Evolutionary conservation across 2,329 filamentous ascomycete genomes (phyloP), one percentile per base, ranked within the genome.

Genomic region (Pyricularia pennisetigena): DNA sequence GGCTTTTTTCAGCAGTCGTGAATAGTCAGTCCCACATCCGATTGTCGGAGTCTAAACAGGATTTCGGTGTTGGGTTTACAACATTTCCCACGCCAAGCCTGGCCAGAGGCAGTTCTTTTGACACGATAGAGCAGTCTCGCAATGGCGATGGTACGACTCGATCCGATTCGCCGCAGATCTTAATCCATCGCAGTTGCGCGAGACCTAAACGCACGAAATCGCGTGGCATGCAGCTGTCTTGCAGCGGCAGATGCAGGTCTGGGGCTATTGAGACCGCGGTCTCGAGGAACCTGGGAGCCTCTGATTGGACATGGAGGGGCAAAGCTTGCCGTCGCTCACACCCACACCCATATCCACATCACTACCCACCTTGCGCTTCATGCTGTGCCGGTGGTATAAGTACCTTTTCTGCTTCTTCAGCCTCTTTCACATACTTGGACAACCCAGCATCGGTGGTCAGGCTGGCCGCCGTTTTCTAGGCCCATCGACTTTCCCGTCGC

Each of bases 181-280:
- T 20, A 41, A 16, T 66, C 32, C 64, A 54, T 54, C 64, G 64
- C 64, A 66, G 64, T 66, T 66, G 64, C 64, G 64, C 64, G 64
- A 41, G 64, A 62, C 26, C 35, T 8, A 66, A 66, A 35, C 32
- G 64, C 64, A 49, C 32, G 64, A 66, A 41, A 66, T 66, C 35
- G 64, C 35, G 30, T 29, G 41, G 64, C 64, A 41, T 66, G 64
- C 64, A 66, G 64, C 32, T 66, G 24, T 32, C 64, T 66, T 66
- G 64, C 64, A 66, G 29, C 64, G 64, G 64, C 64, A 54, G 64
- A 29, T 16, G 64, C 32, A 62, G 59, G 59, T 28, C 59, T 62
- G 59, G 59, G 59, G 24, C 59, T 62, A 49, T 49, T 49, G 41
- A 16, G 20, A 49, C 41, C 41, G 41, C 23, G 23, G 5, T 28